A percentile compares a stretch with the other conserved stretches of the same genome.
Evolutionary conservation across 2,329 filamentous ascomycete species (phyloP).

Genomic region (Coleophoma crateriformis): DNA sequence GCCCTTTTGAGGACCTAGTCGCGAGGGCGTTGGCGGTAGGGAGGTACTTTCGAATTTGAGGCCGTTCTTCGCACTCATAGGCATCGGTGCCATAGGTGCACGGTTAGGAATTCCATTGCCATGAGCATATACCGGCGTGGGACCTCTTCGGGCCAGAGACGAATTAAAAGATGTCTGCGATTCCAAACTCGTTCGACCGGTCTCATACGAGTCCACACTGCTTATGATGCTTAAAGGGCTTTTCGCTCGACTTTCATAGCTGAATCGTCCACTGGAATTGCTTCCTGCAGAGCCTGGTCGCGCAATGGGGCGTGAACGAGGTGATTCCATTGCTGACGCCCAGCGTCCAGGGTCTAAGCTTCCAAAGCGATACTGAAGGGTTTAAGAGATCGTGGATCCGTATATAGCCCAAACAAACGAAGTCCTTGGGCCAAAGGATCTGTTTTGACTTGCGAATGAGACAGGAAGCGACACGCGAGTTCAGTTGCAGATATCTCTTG

Average conservation of each 20-base stretch:
- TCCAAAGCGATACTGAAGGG: not conserved
- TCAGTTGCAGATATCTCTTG: not conserved
- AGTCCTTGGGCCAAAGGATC: not conserved
- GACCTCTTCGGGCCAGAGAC: not conserved
- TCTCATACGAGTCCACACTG: conserved; percentile 12
- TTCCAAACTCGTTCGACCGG: conserved; percentile 15
- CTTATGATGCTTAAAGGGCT: conserved; percentile 22
- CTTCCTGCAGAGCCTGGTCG: not conserved
- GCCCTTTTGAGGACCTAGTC: not conserved
- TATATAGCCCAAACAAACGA: not conserved
- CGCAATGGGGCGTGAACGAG: not conserved
- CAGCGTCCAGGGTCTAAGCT: not conserved
- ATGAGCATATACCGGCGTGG: not conserved
- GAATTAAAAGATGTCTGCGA: conserved; percentile 2
- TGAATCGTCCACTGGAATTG: conserved; percentile 5
- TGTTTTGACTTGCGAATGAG: not conserved
- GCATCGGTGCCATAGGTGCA: not conserved
- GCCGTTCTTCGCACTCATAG: conserved; percentile 4
- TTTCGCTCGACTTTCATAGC: conserved; percentile 19
- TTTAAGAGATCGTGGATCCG: not conserved
- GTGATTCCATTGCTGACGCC: not conserved
- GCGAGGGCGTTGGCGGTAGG: not conserved
- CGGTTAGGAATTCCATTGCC: not conserved
- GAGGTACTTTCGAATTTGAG: conserved; percentile 4
- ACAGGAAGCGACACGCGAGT: not conserved